A percentile compares a stretch with the other conserved stretches of the same genome.
Evolutionary conservation across 768 basidiomycete genomes (phyloP).

Genomic region (Mycena haematopus): DNA sequence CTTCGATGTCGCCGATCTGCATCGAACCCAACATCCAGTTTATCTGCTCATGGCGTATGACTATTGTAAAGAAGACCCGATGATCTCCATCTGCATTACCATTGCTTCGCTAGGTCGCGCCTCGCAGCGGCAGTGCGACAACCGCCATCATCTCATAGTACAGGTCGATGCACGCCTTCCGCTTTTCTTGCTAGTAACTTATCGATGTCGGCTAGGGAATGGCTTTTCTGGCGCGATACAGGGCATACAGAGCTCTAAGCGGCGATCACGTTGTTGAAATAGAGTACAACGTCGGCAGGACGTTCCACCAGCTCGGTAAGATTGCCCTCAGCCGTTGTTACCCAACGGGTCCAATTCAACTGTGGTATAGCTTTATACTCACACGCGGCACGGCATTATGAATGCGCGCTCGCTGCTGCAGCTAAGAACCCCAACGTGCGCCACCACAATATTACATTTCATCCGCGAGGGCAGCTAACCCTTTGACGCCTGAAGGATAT

Average conservation of each 20-base stretch:
- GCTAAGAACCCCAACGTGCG: slow-evolving; percentile 32
- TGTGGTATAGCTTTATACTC: slow-evolving; percentile 70
- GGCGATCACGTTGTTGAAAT: slow-evolving; percentile 68
- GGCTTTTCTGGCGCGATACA: slow-evolving; percentile 85
- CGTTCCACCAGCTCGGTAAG: slow-evolving; percentile 91
- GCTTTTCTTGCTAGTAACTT: background rate
- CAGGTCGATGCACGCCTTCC: slow-evolving; percentile 43
- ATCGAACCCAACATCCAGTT: slow-evolving; percentile 54
- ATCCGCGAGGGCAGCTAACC: background rate
- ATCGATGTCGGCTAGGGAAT: slow-evolving; percentile 43
- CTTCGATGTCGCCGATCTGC: background rate
- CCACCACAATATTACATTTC: background rate
- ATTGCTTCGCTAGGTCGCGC: slow-evolving; percentile 89
- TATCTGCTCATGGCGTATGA: slow-evolving; percentile 92
- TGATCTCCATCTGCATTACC: slow-evolving; percentile 83
- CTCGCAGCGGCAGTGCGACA: slow-evolving; percentile 94
- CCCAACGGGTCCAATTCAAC: background rate
- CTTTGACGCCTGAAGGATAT: slow-evolving; percentile 42
- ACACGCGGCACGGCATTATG: slow-evolving; percentile 86
- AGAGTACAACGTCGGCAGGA: slow-evolving; percentile 91
- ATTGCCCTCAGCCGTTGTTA: background rate
- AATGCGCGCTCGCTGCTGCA: slow-evolving; percentile 70
- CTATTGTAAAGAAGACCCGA: slow-evolving; percentile 80
- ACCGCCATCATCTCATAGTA: slow-evolving; percentile 86
- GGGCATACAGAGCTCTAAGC: slow-evolving; percentile 59